Conservation (phyloP, 768 basidiomycete genomes). For the Psilocybe cubensis region DNA sequence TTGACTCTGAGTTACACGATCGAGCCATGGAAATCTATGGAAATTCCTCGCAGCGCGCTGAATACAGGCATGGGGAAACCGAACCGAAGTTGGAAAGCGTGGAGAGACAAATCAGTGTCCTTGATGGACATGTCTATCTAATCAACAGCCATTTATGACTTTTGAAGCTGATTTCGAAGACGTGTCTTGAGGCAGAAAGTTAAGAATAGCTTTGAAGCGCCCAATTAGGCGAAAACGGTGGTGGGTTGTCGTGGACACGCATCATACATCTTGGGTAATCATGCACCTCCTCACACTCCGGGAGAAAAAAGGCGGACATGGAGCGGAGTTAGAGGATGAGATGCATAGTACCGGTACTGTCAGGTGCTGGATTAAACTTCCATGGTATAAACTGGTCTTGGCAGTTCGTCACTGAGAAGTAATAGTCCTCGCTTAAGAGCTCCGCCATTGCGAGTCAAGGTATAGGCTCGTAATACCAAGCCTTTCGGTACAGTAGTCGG, state of each 20-base stretch:
- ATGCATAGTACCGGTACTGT: constrained; percentile 3
- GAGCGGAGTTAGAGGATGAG: constrained; percentile 29
- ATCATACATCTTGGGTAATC: constrained; percentile 13
- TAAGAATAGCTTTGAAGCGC: constrained; percentile 15
- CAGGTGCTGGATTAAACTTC: not conserved
- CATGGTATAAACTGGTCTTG: constrained; percentile 3
- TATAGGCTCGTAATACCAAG: not conserved
- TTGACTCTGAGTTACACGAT: not conserved
- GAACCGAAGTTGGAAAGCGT: constrained; percentile 1
- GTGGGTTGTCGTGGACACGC: constrained; percentile 3
- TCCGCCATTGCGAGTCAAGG: not conserved
- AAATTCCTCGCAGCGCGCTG: constrained; percentile 7
- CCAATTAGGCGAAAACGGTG: constrained; percentile 13
- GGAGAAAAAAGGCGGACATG: constrained; percentile 25
- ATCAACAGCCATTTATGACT: not conserved
- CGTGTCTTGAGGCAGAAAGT: not conserved
- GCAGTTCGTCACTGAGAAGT: constrained; percentile 6
- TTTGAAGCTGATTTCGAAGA: constrained; percentile 8
- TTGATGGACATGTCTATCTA: constrained; percentile 6
- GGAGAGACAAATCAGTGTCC: constrained; percentile 4
- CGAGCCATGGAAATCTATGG: not conserved
- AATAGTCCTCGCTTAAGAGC: not conserved
- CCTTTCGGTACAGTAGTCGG: not conserved
- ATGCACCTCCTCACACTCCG: constrained; percentile 2
- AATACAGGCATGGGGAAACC: constrained; percentile 13